A percentile compares a stretch with the other conserved stretches of the same genome.
These are phyloP conservation scores for Linnemannia elongata DNA, from an alignment of 192 early-diverging fungal species.

Conservation along the genomic window DNA sequence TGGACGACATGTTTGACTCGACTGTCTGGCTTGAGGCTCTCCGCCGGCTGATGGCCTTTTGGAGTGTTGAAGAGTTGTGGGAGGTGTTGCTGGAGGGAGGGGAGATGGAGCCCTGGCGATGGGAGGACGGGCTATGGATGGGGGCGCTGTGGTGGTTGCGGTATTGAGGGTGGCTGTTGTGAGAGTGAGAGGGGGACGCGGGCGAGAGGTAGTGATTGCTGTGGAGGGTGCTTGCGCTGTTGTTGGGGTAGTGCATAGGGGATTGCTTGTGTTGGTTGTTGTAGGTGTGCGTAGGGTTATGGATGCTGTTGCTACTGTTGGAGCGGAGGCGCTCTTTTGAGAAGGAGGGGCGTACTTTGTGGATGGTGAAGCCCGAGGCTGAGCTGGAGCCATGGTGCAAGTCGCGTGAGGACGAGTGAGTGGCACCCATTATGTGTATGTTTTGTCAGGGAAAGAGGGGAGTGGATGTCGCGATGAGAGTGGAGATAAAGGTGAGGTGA, in stretches of 20 bases:
- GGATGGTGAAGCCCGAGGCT: background rate
- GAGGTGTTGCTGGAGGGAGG: conserved; percentile 20
- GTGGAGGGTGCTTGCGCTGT: conserved; percentile 16
- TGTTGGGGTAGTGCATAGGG: conserved; percentile 19
- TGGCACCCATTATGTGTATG: conserved; percentile 32
- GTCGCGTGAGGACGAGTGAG: conserved; percentile 38
- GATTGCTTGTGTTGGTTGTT: conserved; percentile 10
- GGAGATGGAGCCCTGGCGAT: conserved; percentile 12
- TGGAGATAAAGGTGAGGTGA: background rate
- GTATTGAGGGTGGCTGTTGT: conserved; percentile 28
- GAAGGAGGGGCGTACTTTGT: conserved; percentile 27
- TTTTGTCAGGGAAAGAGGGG: background rate
- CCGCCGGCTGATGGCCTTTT: conserved; percentile 32
- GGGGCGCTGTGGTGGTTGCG: conserved; percentile 10
- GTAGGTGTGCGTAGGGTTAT: background rate
- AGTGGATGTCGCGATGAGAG: too few species aligned
- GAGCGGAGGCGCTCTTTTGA: conserved; percentile 29
- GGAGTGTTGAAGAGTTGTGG: background rate
- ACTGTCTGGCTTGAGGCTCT: conserved; percentile 50
- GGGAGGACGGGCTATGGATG: background rate
- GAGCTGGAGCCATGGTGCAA: background rate
- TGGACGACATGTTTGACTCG: conserved; percentile 20
- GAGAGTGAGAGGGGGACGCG: background rate
- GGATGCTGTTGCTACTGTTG: background rate
- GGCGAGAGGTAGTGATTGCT: conserved; percentile 2